phyloP scores from a whole-genome alignment of 164 flowering plant genomes.

The Magnolia kwangsiensis region DNA sequence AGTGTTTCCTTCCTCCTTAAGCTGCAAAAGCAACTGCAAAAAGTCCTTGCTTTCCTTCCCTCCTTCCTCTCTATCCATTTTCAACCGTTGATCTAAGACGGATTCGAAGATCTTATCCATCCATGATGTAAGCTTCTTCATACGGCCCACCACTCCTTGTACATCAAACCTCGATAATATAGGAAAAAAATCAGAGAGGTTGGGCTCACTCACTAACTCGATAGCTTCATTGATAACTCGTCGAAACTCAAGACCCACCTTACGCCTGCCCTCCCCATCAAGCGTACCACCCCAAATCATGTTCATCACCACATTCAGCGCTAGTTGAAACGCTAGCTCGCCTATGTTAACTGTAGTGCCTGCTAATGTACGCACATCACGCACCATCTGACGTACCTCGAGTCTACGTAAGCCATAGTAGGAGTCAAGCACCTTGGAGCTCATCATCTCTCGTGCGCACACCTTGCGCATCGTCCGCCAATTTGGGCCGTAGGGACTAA shows the following conservation, averaged over 20 bases:
- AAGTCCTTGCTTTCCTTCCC: too few species aligned
- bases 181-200: constrained; percentile 53
- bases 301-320: constrained; percentile 35
- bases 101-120: constrained; percentile 33
- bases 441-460: not conserved
- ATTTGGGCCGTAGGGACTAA: not conserved
- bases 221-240: constrained; percentile 29
- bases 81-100: not conserved
- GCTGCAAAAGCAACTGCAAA: too few species aligned
- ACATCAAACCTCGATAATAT: constrained; percentile 44
- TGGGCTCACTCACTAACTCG: constrained; percentile 35
- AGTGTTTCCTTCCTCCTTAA: too few species aligned
- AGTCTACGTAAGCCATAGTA: not conserved
- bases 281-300: constrained; percentile 55
- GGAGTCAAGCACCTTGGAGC: not conserved
- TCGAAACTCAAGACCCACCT: constrained; percentile 36
- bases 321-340: constrained; percentile 36
- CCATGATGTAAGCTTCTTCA: constrained; percentile 10
- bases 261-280: constrained; percentile 22
- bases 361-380: not conserved
- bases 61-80: too few species aligned
- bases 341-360: constrained; percentile 39
- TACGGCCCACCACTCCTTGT: constrained; percentile 38
- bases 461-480: constrained; percentile 2
- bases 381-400: not conserved